phyloP scores from a whole-genome alignment of 768 basidiomycete species.

The Psilocybe cubensis region DNA sequence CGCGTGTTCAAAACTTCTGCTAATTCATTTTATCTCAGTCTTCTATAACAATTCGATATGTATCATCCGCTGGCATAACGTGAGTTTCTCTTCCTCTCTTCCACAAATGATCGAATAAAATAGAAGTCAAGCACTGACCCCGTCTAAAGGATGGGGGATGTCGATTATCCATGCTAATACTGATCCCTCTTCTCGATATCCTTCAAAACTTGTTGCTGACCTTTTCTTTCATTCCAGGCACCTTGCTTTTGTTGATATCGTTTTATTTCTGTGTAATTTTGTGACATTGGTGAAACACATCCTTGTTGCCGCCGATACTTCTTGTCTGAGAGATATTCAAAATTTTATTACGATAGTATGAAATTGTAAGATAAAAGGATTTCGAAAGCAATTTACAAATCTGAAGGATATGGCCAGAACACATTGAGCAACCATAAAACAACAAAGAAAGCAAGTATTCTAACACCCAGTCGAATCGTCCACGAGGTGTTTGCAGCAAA shows the following conservation, averaged over 20 bases:
- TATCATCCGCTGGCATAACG: constrained; percentile 7
- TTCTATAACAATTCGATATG: constrained; percentile 6
- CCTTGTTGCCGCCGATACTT: neutral
- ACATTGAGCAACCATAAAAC: constrained; percentile 71
- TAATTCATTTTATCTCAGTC: constrained; percentile 14
- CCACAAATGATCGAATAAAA: constrained; percentile 63
- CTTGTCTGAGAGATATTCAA: too few species aligned
- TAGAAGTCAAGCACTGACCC: constrained; percentile 93
- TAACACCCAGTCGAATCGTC: constrained; percentile 14
- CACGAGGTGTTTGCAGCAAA: constrained; percentile 17
- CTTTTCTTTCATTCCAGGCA: constrained; percentile 9
- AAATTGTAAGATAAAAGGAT: neutral
- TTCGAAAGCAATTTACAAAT: neutral
- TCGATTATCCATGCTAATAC: constrained; percentile 93
- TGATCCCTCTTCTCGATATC: constrained; percentile 41
- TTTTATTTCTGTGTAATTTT: neutral
- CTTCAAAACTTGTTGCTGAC: constrained; percentile 28
- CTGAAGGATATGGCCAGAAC: constrained; percentile 48
- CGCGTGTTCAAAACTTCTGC: neutral
- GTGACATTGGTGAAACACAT: neutral
- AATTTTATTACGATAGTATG: too few species aligned
- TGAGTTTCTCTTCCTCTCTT: constrained; percentile 28
- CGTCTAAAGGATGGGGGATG: constrained; percentile 73
- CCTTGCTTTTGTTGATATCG: neutral
- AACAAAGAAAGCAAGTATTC: constrained; percentile 11